Base-by-base conservation (phyloP, 345 rosid genomes). In the Salix caprea region DNA sequence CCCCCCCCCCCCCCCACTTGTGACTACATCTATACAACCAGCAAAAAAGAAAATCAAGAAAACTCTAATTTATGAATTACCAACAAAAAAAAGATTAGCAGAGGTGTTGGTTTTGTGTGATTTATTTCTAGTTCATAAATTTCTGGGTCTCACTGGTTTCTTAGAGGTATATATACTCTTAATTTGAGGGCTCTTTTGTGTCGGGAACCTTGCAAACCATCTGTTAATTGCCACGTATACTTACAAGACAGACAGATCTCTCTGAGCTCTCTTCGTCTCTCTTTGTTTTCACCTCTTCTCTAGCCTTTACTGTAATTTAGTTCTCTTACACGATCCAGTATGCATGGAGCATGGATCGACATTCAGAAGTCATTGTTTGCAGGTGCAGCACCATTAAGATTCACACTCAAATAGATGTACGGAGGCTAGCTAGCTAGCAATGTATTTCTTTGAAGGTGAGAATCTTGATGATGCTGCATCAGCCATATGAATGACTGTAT, bases 381-480 rank as follows among this genome's bases (percentile, higher is more conserved):
- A 28, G 89, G 81, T 78, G 94, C 94, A 81, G 90, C 89, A 86
- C 77, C 85, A 71, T 85, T 86, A 87, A 88, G 94, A 90, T 90
- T 90, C 94, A 86, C 92, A 87, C 81, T 86, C 86, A 78, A 75
- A 74, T 9, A 58, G 28, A 58, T 67, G 34, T 52, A 50, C 23
- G 18, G 34, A 23, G 36, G 34, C 64, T n/a, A 30, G 13, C 11
- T 21, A 62, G 62, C 14, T 58, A 58, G 28, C 15, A 58, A 10
- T 58, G 64, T 58, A 23, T 58, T 1, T 21, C 7, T 71, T 40
- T 48, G 28, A 56, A 65, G 36, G 50, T 87, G 94, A 82, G 94
- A 90, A 90, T 90, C 94, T 89, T 90, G 94, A 90, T 90, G 94
- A 90, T 90, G 94, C 94, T 89, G 94, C 94, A 87, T 86, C 91